Conservation (phyloP, 225 moss, liverwort and hornwort genomes). For the Neckera pumila region DNA sequence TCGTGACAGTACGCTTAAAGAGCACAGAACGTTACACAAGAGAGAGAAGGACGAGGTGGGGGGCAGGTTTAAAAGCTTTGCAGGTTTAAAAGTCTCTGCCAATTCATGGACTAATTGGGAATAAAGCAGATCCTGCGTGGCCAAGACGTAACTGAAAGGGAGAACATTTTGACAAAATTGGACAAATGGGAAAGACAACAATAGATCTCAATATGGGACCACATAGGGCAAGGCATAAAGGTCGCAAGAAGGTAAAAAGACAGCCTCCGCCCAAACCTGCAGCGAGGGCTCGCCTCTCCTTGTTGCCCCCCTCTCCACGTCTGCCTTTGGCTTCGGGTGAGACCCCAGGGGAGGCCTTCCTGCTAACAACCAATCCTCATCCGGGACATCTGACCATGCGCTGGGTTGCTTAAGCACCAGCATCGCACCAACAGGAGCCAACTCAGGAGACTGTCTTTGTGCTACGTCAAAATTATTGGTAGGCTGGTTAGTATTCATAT, state of each 20-base stretch:
- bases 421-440: conserved; percentile 42
- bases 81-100: background rate
- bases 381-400: conserved; percentile 71
- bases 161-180: conserved; percentile 1
- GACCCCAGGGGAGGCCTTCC: conserved; percentile 42
- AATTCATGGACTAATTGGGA: background rate
- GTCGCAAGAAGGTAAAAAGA: conserved; percentile 57
- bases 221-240: conserved; percentile 90
- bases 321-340: conserved; percentile 82
- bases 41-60: background rate
- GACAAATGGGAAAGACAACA: conserved; percentile 40
- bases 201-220: conserved; percentile 88
- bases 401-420: conserved; percentile 47
- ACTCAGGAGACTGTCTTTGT: conserved; percentile 67
- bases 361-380: conserved; percentile 79
- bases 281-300: conserved; percentile 32
- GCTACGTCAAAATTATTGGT: conserved; percentile 48
- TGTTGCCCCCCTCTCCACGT: conserved; percentile 48
- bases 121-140: background rate
- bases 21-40: background rate
- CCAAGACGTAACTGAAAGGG: background rate
- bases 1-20: background rate
- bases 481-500: conserved; percentile 6
- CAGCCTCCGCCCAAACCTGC: conserved; percentile 78
- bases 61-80: background rate